Percentiles rank a stretch among this genome's conserved stretches.
These are phyloP conservation scores for Heritiera littoralis DNA, from an alignment of 345 rosid genomes.

Conservation along the genomic window DNA sequence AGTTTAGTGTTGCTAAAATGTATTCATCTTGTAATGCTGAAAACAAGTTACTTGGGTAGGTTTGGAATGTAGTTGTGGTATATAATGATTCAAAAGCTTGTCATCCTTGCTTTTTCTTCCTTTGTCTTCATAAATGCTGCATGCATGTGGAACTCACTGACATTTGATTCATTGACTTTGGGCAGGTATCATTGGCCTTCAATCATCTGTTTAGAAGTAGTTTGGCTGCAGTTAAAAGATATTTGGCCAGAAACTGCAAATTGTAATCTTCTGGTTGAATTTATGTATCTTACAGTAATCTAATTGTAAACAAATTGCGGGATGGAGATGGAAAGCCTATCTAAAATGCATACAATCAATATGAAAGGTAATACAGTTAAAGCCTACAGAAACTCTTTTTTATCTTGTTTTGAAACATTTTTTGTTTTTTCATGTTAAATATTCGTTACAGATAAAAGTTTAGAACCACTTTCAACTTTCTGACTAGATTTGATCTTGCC, in stretches of 20 bases:
- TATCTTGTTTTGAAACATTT: background rate
- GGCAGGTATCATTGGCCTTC: slow-evolving; percentile 86
- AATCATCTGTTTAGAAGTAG: slow-evolving; percentile 54
- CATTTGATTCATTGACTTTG: slow-evolving; percentile 15
- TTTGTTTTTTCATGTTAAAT: no score
- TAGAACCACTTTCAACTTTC: no score
- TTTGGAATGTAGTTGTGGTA: background rate
- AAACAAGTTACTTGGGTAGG: background rate
- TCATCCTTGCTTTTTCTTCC: background rate
- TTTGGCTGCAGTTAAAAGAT: slow-evolving; percentile 2
- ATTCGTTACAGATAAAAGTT: no score
- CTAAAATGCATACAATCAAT: background rate
- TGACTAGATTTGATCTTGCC: no score
- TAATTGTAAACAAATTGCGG: background rate
- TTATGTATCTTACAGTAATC: background rate
- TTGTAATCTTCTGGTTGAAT: background rate
- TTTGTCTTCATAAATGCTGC: background rate
- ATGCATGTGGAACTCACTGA: slow-evolving; percentile 9
- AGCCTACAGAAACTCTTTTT: background rate
- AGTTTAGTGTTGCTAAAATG: background rate
- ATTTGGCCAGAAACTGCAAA: background rate
- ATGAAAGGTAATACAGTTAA: background rate
- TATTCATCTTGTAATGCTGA: background rate
- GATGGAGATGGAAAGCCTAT: background rate
- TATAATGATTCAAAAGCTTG: background rate